phyloP scores from a whole-genome alignment of 768 basidiomycete species.

The Symmetrospora coprosmae region DNA sequence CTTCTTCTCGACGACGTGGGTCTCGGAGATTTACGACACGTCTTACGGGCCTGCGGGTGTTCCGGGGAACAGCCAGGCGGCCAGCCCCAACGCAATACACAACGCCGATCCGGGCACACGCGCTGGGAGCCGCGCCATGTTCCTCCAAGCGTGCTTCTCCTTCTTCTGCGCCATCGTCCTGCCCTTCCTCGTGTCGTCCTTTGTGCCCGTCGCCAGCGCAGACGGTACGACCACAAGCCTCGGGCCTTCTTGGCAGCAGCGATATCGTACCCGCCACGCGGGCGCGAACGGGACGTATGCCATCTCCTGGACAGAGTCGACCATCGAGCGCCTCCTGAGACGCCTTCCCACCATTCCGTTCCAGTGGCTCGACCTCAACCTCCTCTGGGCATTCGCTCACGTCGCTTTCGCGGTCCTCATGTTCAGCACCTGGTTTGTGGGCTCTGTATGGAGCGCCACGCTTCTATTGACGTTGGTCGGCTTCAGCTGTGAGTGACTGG shows the following conservation, averaged over 20 bases:
- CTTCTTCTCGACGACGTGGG: constrained; percentile 42
- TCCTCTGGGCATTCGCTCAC: constrained; percentile 66
- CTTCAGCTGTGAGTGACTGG: neutral
- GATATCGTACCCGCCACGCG: neutral
- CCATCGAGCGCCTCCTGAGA: neutral
- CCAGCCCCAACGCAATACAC: constrained; percentile 41
- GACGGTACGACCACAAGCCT: too few species aligned
- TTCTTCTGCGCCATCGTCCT: constrained; percentile 55
- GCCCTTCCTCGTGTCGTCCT: constrained; percentile 56
- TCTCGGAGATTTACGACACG: constrained; percentile 69
- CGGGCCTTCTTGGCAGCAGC: too few species aligned
- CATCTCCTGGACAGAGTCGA: constrained; percentile 21
- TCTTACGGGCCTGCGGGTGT: constrained; percentile 26
- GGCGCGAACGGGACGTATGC: neutral
- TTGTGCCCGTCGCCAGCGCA: too few species aligned
- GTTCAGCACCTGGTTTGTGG: constrained; percentile 43
- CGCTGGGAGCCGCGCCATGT: constrained; percentile 67
- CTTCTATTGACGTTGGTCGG: constrained; percentile 17
- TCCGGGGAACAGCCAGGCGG: constrained; percentile 31
- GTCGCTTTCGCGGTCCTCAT: constrained; percentile 61
- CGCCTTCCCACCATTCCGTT: constrained; percentile 33
- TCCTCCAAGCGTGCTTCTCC: constrained; percentile 58
- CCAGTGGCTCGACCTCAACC: constrained; percentile 47
- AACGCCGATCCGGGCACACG: constrained; percentile 53
- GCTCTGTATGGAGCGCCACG: neutral